Base-by-base conservation (phyloP, 2,329 filamentous ascomycete genomes). In the Monosporascus sp. region DNA sequence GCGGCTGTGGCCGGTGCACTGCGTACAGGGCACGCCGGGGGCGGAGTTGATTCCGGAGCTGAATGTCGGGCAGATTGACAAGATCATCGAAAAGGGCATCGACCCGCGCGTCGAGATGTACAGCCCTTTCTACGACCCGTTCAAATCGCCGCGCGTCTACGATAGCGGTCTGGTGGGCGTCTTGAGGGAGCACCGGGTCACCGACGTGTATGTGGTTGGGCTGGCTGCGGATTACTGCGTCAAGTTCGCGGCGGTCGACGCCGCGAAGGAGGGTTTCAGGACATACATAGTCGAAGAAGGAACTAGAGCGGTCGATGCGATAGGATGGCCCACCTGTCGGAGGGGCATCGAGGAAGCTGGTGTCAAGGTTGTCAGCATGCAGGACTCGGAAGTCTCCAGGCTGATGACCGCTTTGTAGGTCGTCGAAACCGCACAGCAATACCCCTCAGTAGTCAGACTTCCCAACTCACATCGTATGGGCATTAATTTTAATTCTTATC, bases 201-300 rank as follows among this genome's bases (percentile, higher is more conserved):
- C 88, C 6, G 81, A 95, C 68, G 89, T 97, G 6, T 97, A 86
- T 68, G 82, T 94, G 22, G 90, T 90, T 1, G 94, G 94, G 0
- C 67, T 99, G 51, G 93, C 94, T 3, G 85, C 84, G 18, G 94
- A 97, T 70, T 96, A 89, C 69, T 99, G 94, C 68, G 92, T 97
- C 52, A 87, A 84, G 66, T 80, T 73, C 57, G 96, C 91, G 17
- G 93, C 92, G 0, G 71, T 90, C 49, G 89, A 97, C 75, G 86
- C 92, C 1, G 77, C 72, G 2, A 81, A 79, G 58, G 85, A 88
- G 61, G 93, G 92, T 0, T 97, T 94, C 66, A 75, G 70, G 60
- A 88, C 88, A 4, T 89, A 80, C 68, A 79, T 97, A 24, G 75
- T 97, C 3, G 82, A 86, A 61, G 90, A 97, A 63, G 91, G 79